Percentiles rank a stretch among this genome's conserved stretches.
Evolutionary conservation across 495 filamentous ascomycete genomes (phyloP).

Genomic region (Hamigera avellanea): DNA sequence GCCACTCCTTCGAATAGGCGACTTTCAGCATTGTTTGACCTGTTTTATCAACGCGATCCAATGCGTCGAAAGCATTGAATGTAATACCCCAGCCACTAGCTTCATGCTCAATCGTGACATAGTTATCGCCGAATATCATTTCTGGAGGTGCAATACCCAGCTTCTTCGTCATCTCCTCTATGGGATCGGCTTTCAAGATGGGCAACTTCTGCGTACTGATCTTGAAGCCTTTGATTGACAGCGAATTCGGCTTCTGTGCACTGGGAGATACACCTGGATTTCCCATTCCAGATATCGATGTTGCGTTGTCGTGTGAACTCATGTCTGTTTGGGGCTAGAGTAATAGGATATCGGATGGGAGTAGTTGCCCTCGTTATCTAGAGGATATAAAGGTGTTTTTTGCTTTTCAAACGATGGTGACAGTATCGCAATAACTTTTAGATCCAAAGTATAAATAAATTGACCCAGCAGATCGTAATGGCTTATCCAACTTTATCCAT

Average conservation of each 20-base stretch:
- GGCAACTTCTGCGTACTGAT: constrained; percentile 76
- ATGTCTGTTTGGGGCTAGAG: constrained; percentile 1
- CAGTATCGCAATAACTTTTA: no score
- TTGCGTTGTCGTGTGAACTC: constrained; percentile 4
- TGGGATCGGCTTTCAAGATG: constrained; percentile 82
- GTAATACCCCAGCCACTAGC: constrained; percentile 58
- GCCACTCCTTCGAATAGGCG: constrained; percentile 85
- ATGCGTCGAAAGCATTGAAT: constrained; percentile 77
- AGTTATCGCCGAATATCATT: constrained; percentile 98
- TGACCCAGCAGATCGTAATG: no score
- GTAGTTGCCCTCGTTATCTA: no score
- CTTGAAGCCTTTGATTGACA: constrained; percentile 48
- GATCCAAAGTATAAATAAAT: no score
- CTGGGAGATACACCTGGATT: constrained; percentile 15
- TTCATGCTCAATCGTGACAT: constrained; percentile 58
- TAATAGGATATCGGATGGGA: background rate
- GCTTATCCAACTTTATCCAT: no score
- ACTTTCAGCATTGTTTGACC: constrained; percentile 82
- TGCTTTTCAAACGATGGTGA: no score
- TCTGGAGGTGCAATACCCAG: constrained; percentile 83
- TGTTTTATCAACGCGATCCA: constrained; percentile 89
- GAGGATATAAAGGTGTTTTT: background rate
- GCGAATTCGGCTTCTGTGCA: constrained; percentile 20
- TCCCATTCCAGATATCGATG: constrained; percentile 1
- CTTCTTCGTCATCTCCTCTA: constrained; percentile 68